Evolutionary conservation across 75 land plant genomes (phyloP).

Genomic region (Gnetum montanum): DNA sequence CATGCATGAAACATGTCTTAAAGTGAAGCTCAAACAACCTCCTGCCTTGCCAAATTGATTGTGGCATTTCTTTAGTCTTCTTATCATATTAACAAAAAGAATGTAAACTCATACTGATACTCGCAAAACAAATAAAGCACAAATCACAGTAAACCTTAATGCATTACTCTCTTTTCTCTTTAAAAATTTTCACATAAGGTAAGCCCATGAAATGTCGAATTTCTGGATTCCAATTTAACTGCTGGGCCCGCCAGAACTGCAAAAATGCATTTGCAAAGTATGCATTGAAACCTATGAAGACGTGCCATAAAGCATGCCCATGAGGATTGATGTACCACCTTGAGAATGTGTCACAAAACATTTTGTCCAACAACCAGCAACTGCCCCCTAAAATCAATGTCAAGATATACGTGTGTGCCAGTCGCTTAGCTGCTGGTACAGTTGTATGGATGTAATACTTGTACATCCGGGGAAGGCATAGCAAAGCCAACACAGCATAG

Average conservation of each 20-base stretch:
- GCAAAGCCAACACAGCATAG: conserved; percentile 58
- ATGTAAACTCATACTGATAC: background rate
- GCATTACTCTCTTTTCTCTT: conserved; percentile 41
- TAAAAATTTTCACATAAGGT: conserved; percentile 68
- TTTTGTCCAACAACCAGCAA: conserved; percentile 65
- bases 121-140: conserved; percentile 1
- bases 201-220: conserved; percentile 39
- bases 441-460: conserved; percentile 76
- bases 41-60: too few relatives aligned
- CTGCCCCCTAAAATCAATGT: conserved; percentile 47
- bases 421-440: conserved; percentile 49
- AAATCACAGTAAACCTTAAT: conserved; percentile 1
- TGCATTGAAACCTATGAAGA: conserved; percentile 72
- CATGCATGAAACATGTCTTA: too few relatives aligned
- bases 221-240: conserved; percentile 63
- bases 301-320: conserved; percentile 88
- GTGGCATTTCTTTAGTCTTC: too few relatives aligned
- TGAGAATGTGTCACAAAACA: conserved; percentile 37
- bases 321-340: conserved; percentile 62
- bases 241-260: conserved; percentile 89
- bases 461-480: conserved; percentile 88
- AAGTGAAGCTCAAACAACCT: too few relatives aligned
- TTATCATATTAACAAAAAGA: too few relatives aligned
- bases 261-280: conserved; percentile 76
- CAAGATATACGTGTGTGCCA: conserved; percentile 48